Base-by-base conservation (phyloP, 2,329 filamentous ascomycete species). In the Microdochium nivale region DNA sequence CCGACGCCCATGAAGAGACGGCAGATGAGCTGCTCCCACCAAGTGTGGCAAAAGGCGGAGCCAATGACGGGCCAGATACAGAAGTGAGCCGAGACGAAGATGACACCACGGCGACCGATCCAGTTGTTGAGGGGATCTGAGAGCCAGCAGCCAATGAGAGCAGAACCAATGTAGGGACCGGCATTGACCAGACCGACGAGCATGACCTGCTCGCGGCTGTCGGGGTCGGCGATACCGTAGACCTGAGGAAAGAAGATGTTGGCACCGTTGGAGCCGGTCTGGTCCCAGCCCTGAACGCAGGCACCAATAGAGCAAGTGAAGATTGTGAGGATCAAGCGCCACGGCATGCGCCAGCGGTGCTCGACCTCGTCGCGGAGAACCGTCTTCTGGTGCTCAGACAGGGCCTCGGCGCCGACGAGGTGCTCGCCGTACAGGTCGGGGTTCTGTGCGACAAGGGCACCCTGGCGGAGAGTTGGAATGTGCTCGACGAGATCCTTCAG, bases 1-100 rank as follows among this genome's bases (percentile, higher is more conserved):
- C 86, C 87, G 47, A 94, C 80, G 10, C 89, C 89, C 54, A 92
- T 77, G 13, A 87, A 74, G 55, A 92, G 78, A 43, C 89, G 82
- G 48, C 82, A 84, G 43, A 80, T 75, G 53, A 94, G 77, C 57
- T 90, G 79, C 60, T 88, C 80, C 63, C 73, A 76, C 87, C 87
- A 92, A 0, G 77, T 83, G 55, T 86, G 80, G 51, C 83, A 81
- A 56, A 89, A 86, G 0, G 80, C 86, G 50, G 79, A 82, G n/a
- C 83, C 86, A 55, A 90, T 80, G 1, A 86, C 81, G 2, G 86
- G 75, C 62, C 86, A 76, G 27, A 88, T 70, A 61, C 84, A 87
- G 62, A 91, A 84, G 55, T 87, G 79, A 47, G 86, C 88, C 5
- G 87, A 83, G 52, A 88, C 70, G 67, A 90, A 91, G 55, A 92